Percentiles rank a stretch among this genome's conserved stretches.
Conservation (phyloP, 2,329 filamentous ascomycete genomes). For the Pyrenophora seminiperda region DNA sequence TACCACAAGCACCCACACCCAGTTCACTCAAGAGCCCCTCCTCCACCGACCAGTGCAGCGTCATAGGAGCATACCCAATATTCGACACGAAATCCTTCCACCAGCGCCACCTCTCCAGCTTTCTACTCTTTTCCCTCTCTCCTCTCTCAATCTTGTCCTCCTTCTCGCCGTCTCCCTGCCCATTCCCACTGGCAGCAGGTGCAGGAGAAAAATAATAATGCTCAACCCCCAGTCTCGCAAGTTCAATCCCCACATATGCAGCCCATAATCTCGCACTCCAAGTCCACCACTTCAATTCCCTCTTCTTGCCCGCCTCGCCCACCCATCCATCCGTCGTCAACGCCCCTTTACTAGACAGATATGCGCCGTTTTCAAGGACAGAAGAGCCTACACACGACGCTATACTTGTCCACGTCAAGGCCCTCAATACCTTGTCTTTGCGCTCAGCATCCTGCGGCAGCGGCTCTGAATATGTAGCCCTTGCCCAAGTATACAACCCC, state of each 20-base stretch:
- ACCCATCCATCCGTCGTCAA: constrained; percentile 57
- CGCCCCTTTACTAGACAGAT: constrained; percentile 74
- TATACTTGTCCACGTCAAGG: constrained; percentile 71
- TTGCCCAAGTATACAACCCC: constrained; percentile 72
- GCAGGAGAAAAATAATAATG: constrained; percentile 37
- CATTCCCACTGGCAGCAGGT: neutral
- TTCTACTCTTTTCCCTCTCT: constrained; percentile 31
- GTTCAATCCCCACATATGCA: constrained; percentile 75
- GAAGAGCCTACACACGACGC: constrained; percentile 72
- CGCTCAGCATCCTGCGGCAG: constrained; percentile 28
- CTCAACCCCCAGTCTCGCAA: constrained; percentile 63
- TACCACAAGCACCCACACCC: constrained; percentile 64
- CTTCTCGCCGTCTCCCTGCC: constrained; percentile 49
- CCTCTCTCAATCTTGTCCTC: constrained; percentile 53
- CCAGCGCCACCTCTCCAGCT: constrained; percentile 55
- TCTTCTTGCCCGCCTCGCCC: constrained; percentile 52
- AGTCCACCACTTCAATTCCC: constrained; percentile 65
- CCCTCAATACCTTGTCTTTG: constrained; percentile 35
- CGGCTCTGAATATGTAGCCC: constrained; percentile 45
- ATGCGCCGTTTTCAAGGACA: constrained; percentile 80
- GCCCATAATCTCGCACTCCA: constrained; percentile 84
- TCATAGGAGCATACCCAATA: constrained; percentile 78
- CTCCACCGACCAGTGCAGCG: constrained; percentile 79
- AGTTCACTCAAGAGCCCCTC: constrained; percentile 59
- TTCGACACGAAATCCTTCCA: constrained; percentile 72